Evolutionary conservation across 352 stramenopile genomes (phyloP), one percentile per base, ranked within the genome.

Genomic region (Pythium aquatile): DNA sequence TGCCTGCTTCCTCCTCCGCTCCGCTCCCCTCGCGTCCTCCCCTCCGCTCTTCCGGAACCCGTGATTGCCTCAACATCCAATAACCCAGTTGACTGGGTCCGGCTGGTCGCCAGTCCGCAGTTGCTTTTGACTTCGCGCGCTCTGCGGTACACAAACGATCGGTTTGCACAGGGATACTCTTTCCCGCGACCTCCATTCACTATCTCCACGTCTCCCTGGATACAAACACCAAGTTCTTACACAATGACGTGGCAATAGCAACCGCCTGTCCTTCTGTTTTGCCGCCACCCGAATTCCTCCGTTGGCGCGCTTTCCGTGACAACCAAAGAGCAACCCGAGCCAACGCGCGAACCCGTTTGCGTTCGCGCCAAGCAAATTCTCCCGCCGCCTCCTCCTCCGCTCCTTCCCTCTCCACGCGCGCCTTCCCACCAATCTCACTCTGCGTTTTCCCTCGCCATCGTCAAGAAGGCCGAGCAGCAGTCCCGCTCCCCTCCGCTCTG

Each of bases 381-480:
- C 3, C 47, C 42, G 24, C 48, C 30, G 20, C 17, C 24, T 47
- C 37, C 59, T n/a, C 58, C 14, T 39, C 20, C 48, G 9, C 56
- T 24, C 9, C 32, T 11, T 42, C 3, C 44, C 37, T 47, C 16
- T 33, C 44, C 16, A 33, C 33, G 10, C 24, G 48, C n/a, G 10
- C 24, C 29, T 37, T 30, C 24, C 30, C 37, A 28, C 7, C 35
- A 10, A 47, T 48, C 7, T 58, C 59, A 66, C 59, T 66, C 59
- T 44, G 39, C 51, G 37, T 55, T 60, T 66, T 59, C 48, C 59
- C 33, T 48, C 53, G 53, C 40, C 58, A 4, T 51, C 59, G 40
- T 26, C 40, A 48, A 48, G 40, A 48, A 48, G 40, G 40, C 40
- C 40, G 40, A 48, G 40, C 37, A 1, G 28, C 58, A 49, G 10